Base-by-base conservation (phyloP, 1,139 yeast species). In the Lodderomyces jiufengensis region DNA sequence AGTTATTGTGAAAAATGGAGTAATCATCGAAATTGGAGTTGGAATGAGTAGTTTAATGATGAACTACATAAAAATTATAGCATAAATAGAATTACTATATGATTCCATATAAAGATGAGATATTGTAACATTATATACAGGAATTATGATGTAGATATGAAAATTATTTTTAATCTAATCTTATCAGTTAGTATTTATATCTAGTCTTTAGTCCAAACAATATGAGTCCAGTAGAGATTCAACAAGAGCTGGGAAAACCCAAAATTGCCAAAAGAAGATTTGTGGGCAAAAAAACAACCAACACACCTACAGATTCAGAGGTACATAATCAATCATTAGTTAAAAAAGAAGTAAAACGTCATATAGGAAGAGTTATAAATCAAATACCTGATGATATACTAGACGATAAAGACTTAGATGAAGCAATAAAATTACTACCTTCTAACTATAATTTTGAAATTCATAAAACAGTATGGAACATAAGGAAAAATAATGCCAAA, bases 401-500 rank as follows among this genome's bases (percentile, higher is more conserved):
- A 21, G 65, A 86, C 24, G 92, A 92, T 57, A 66, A 73, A 39
- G 95, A 85, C 26, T 68, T 92, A 16, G 86, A 87, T 47, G 82
- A 79, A 33, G 95, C 97, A 2, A 80, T 88, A 15, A 73, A 75
- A 44, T 66, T 90, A 9, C 66, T 92, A 9, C 99, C 99, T 1
- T 73, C 85, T 1, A 92, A 92, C 58, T 92, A 92, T 59, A 90
- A 90, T 59, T 92, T 92, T 60, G 99, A 92, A 59, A 82, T 92
- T 40, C 97, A 88, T 59, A 92, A 92, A 56, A 88, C 97, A 0
- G 82, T 92, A 5, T 90, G 96, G 95, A 90, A 92, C 52, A 82
- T 94, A 31, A 72, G 76, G 29, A 86, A 86, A 55, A 70, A 76
- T 42, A 62, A 64, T 24, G 90, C 95, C 21, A 84, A 75, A 48